Evolutionary conservation across 2,329 filamentous ascomycete species (phyloP).

Genomic region (Fusarium pseudograminearum): DNA sequence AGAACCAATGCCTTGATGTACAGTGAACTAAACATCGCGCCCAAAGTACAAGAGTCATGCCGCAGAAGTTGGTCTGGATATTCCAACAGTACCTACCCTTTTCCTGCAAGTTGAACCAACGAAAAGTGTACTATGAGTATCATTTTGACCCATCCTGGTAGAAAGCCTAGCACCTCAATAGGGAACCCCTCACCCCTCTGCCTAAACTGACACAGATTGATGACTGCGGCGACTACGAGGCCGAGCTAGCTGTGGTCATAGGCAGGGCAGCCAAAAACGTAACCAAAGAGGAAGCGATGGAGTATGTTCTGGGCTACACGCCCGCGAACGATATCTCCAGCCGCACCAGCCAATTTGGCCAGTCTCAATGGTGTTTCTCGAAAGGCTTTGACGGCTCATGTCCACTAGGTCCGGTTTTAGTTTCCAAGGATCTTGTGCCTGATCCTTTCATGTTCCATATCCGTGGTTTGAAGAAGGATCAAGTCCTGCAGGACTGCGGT

Average conservation of each 20-base stretch:
- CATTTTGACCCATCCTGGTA: background rate
- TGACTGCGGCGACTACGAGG: constrained; percentile 69
- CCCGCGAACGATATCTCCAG: constrained; percentile 71
- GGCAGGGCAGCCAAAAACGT: constrained; percentile 64
- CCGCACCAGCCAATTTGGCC: constrained; percentile 35
- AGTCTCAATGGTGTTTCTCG: constrained; percentile 56
- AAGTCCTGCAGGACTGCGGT: constrained; percentile 61
- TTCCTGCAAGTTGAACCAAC: constrained; percentile 56
- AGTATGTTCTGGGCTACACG: constrained; percentile 73
- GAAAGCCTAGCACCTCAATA: constrained; percentile 65
- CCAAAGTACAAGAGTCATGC: constrained; percentile 52
- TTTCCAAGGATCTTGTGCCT: constrained; percentile 57
- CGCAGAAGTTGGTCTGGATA: constrained; percentile 62
- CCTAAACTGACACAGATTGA: constrained; percentile 62
- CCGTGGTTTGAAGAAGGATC: constrained; percentile 61
- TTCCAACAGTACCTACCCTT: constrained; percentile 67
- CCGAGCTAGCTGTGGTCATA: constrained; percentile 68
- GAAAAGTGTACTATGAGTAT: background rate
- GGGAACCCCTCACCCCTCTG: constrained; percentile 65
- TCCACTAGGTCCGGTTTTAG: constrained; percentile 63
- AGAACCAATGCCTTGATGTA: no score
- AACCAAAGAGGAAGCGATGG: constrained; percentile 64
- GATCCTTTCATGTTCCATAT: constrained; percentile 57
- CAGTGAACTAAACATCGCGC: background rate
- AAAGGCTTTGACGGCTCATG: constrained; percentile 69